Evolutionary conservation across 129 eudicot species (phyloP), one percentile per base, ranked within the genome.

Genomic region (Cynara cardunculus): DNA sequence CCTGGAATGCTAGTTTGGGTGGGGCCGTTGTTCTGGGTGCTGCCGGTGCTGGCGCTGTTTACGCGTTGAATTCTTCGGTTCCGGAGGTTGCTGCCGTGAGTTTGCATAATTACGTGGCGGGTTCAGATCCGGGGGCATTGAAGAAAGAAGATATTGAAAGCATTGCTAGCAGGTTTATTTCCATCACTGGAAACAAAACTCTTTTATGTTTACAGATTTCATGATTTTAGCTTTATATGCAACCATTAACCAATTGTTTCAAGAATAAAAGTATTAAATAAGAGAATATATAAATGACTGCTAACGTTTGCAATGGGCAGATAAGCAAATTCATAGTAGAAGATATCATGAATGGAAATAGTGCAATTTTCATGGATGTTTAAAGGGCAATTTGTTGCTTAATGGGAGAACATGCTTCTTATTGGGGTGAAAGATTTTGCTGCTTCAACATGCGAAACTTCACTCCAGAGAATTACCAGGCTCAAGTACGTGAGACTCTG

Each of bases 11-110:
- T 37, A 88, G 87, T 19, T 66, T 90, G 26, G 99, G 95, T 24
- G 97, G 93, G 12, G 98, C 99, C 39, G 87, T 86, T 39, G 97
- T 79, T 6, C 68, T 89, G 18, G 99, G 99, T 1, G 98, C 89
- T 14, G 99, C 92, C 0, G 99, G 95, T 5, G 97, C 95, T 18
- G 95, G 90, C 9, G 97, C 89, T 12, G 93, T 89, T 30, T 96
- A 90, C 49, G 93, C 86, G 1, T 34, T 91, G 87, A 96, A 90
- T 88, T 84, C 97, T 0, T 81, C 93, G n/a, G 99, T 88, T 21
- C 99, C 99, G 34, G 95, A 96, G 73, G 94, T 96, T 73, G 99
- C 99, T 31, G 95, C 99, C 0, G 81, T 84, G 5, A 87, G 82
- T 79, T 88, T 96, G 91, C 97, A 88, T 65, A 96, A 96, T 76